These are phyloP conservation scores for Extremus antarcticus DNA, from an alignment of 495 filamentous ascomycete genomes.

Conservation along the genomic window DNA sequence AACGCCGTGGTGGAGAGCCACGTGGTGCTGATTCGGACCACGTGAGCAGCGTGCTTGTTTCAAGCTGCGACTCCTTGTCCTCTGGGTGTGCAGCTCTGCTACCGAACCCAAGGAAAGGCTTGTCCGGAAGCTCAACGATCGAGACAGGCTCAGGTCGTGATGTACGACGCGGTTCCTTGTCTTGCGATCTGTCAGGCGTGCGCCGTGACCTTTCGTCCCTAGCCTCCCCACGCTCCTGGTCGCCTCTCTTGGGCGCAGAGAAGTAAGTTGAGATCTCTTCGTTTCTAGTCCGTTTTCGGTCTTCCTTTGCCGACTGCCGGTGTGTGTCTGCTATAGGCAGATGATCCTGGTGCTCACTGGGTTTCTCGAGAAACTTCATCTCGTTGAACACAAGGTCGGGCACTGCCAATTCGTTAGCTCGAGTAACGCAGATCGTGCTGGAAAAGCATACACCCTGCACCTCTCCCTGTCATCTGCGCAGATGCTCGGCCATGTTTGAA, in stretches of 20 bases:
- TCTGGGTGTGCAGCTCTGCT: constrained; percentile 19
- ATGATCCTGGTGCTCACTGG: constrained; percentile 23
- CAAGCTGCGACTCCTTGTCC: constrained; percentile 10
- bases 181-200: no score
- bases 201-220: no score
- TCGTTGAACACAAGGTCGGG: constrained; percentile 58
- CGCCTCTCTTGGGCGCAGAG: not conserved
- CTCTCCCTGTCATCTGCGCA: constrained; percentile 40
- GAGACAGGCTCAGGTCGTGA: not conserved
- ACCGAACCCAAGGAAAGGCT: constrained; percentile 27
- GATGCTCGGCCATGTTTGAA: constrained; percentile 64
- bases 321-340: constrained; percentile 3
- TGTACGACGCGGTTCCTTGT: not conserved
- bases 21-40: constrained; percentile 27
- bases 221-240: no score
- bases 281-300: constrained; percentile 20
- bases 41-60: constrained; percentile 18
- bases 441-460: constrained; percentile 30
- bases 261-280: constrained; percentile 35
- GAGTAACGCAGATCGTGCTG: not conserved
- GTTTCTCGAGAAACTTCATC: constrained; percentile 48
- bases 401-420: constrained; percentile 33
- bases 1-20: not conserved
- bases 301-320: constrained; percentile 22
- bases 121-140: constrained; percentile 28